Evolutionary conservation across 768 basidiomycete species (phyloP), one percentile per base, ranked within the genome.

Genomic region (Tulasnella sp.): DNA sequence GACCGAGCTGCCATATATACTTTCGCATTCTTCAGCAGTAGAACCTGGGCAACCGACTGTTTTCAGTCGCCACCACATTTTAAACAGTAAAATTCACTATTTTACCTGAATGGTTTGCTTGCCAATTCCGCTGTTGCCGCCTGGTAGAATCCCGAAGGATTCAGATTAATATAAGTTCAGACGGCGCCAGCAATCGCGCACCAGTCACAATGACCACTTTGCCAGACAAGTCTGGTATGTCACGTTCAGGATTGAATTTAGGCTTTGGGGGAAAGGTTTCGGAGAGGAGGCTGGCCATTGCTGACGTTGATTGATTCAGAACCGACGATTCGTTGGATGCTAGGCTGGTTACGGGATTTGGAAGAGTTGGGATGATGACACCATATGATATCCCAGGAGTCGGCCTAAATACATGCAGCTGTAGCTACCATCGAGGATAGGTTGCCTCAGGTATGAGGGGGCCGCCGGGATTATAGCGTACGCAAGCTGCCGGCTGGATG

Each of bases 281-380:
- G 62, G 27, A 31, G 62, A 68, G 4, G 4, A 68, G 4, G 40
- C 40, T 31, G n/a, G 27, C 62, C 62, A 68, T 68, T 68, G 62
- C 16, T 6, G 42, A 44, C 16, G 14, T n/a, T n/a, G 62, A 7
- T 5, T 97, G 97, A 1, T 99, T 99, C 85, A 96, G 97, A 85
- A 89, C 98, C 72, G 97, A 52, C n/a, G 3, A 52, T 3, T 24
- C 3, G 21, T 52, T 52, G 10, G 52, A 52, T 12, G 52, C 7
- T 52, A 52, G 4, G 16, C 44, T 16, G 44, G 44, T 18, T 44
- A 18, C 16, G 19, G 44, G 44, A 18, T 12, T 18, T 44, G 44
- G 44, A 52, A 10, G 34, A 36, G 27, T 34, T 27, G 2, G 10
- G 62, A 36, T 5, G 31, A 68, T 68, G 62, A 68, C 27, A n/a